Evolutionary conservation across 257 asterid species (phyloP).

Genomic region (Orobanche coerulescens): DNA sequence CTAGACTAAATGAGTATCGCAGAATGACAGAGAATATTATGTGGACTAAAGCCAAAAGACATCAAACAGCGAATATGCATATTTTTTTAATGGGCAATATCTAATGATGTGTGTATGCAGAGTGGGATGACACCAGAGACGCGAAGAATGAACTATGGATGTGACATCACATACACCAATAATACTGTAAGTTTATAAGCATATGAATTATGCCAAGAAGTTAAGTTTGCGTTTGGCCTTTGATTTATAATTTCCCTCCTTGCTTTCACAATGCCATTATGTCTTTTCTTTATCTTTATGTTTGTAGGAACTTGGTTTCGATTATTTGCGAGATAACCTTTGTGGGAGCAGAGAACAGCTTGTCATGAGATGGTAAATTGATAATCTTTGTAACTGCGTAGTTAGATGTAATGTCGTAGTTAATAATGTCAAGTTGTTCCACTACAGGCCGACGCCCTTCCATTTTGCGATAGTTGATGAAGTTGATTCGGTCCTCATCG

Average conservation of each 20-base stretch:
- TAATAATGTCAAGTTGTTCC: conserved; percentile 4
- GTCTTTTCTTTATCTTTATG: conserved; percentile 18
- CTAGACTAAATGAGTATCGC: background rate
- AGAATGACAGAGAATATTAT: background rate
- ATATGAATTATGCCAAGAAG: conserved; percentile 3
- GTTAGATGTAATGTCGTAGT: conserved; percentile 11
- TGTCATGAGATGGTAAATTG: conserved; percentile 92
- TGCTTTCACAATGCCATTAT: conserved; percentile 11
- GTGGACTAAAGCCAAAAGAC: background rate
- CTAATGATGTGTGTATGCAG: conserved; percentile 35
- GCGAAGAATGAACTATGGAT: conserved; percentile 68
- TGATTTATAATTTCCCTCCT: conserved; percentile 9
- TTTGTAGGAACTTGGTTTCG: conserved; percentile 91
- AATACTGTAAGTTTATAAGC: conserved; percentile 55
- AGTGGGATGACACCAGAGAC: conserved; percentile 63
- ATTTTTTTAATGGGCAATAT: background rate
- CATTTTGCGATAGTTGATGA: conserved; percentile 97
- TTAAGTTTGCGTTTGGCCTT: conserved; percentile 11
- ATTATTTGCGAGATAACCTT: conserved; percentile 90
- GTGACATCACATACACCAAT: conserved; percentile 93
- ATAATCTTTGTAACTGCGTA: conserved; percentile 17
- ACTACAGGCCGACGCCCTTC: conserved; percentile 90
- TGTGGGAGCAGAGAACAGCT: conserved; percentile 63
- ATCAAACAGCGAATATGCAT: background rate
- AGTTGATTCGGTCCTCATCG: conserved; percentile 96